Evolutionary conservation across 805 yeast species (phyloP), one percentile per base, ranked within the genome.

Genomic region (Kodamaea sagamina): DNA sequence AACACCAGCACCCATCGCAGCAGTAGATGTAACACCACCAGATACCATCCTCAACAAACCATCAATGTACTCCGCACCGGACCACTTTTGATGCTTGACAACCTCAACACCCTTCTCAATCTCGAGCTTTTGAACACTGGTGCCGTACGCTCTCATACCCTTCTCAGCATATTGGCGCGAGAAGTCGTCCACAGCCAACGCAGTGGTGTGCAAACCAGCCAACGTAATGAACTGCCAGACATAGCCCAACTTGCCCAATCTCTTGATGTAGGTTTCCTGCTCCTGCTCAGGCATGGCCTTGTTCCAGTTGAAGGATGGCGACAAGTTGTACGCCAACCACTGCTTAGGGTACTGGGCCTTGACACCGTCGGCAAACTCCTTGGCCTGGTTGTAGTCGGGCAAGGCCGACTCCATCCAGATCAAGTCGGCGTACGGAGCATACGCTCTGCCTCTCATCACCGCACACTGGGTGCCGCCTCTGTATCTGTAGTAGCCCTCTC

Each of bases 1-100:
- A 53, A 92, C 97, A 74, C 98, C 98, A 49, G 84, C 84, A 61
- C 97, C 97, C 97, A 92, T 92, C 38, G 98, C 97, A 53, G 97
- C 96, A 38, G 98, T 92, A 13, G 95, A 84, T 40, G 90, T 77
- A 46, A 90, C 86, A 72, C 98, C 98, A 58, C 97, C 97, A 44
- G 93, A 84, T 18, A 89, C 93, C 68, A 89, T 75, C 68, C 84
- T 89, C 66, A 92, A 81, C 60, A 92, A 74, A 47, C 88, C 84
- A 68, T 92, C 98, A 61, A 92, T 85, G 74, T 89, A 90, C 70
- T 88, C 96, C 22, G 98, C 98, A 63, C 98, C 98, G 32, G 97
- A 89, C 98, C 98, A 92, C 68, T 90, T 89, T 71, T 92, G 98
- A 69, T 92, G 98, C 77, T 89, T 92, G 51, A 92, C 95, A 47